These are phyloP conservation scores for Tulasnella calospora DNA, from an alignment of 768 basidiomycete species.

Conservation along the genomic window DNA sequence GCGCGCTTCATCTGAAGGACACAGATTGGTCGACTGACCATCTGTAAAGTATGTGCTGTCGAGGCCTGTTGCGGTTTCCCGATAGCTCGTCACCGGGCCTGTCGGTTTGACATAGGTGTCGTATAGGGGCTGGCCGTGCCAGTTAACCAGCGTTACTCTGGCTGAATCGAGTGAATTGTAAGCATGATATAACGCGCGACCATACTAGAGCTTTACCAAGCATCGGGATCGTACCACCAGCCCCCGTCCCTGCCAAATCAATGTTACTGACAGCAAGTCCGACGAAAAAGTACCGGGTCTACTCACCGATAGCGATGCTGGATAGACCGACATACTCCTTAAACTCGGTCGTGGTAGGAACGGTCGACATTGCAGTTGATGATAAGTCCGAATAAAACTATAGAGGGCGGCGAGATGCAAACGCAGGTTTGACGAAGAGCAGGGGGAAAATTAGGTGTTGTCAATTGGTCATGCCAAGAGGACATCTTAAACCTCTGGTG, in stretches of 20 bases:
- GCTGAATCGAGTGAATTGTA: background rate
- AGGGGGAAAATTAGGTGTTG: background rate
- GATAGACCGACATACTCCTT: constrained; percentile 19
- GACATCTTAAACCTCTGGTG: no score
- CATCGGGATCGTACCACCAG: constrained; percentile 20
- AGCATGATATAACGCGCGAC: background rate
- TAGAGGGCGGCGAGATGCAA: no score
- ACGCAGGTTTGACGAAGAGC: background rate
- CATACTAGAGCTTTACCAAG: background rate
- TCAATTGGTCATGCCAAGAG: background rate
- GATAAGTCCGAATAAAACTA: background rate
- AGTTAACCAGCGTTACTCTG: background rate
- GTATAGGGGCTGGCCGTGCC: constrained; percentile 51
- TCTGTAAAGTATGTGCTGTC: constrained; percentile 19
- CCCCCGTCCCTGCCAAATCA: background rate
- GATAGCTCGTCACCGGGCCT: constrained; percentile 26
- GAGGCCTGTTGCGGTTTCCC: constrained; percentile 25
- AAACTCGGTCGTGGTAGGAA: background rate
- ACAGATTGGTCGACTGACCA: background rate
- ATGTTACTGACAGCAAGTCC: background rate
- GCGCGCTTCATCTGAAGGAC: background rate
- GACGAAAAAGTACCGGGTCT: background rate
- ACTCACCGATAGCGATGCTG: background rate
- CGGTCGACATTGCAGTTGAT: background rate
- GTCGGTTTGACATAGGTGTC: constrained; percentile 67